Conservation (phyloP, 2,329 filamentous ascomycete genomes). For the Didymella sp. region DNA sequence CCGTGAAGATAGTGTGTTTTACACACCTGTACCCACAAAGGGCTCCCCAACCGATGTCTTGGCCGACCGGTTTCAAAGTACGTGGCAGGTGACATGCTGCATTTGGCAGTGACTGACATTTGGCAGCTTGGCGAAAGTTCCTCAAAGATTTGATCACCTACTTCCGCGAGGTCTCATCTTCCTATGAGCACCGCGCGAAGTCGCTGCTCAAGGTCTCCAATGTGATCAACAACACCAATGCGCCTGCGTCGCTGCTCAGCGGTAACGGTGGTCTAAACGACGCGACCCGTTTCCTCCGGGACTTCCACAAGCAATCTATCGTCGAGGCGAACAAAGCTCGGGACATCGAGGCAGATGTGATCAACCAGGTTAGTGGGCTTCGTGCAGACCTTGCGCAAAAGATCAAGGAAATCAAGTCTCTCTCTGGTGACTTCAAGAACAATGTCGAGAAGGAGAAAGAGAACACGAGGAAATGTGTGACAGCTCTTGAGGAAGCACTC, state of each 20-base stretch:
- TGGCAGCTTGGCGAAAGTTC: conserved; percentile 89
- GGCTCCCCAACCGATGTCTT: conserved; percentile 88
- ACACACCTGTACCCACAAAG: conserved; percentile 85
- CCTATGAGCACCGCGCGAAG: conserved; percentile 87
- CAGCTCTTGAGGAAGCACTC: conserved; percentile 80
- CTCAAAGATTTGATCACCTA: conserved; percentile 94
- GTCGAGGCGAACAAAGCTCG: conserved; percentile 84
- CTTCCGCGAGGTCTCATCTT: conserved; percentile 87
- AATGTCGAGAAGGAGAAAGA: conserved; percentile 96
- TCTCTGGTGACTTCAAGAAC: conserved; percentile 96
- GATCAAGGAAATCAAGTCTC: conserved; percentile 96
- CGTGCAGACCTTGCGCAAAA: conserved; percentile 91
- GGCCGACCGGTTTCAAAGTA: conserved; percentile 87
- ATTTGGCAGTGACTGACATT: conserved; percentile 23
- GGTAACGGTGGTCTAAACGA: conserved; percentile 82
- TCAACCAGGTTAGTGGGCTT: conserved; percentile 82
- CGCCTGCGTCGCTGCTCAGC: conserved; percentile 77
- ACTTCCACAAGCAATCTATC: conserved; percentile 82
- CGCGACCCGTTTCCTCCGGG: conserved; percentile 78
- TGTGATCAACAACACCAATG: conserved; percentile 78
- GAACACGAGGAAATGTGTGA: conserved; percentile 77
- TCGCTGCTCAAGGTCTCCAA: conserved; percentile 82
- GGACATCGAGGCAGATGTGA: conserved; percentile 91
- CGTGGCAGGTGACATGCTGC: conserved; percentile 33
- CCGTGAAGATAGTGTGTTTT: conserved; percentile 84